phyloP scores from a whole-genome alignment of 164 flowering plant genomes.

The Stephania japonica region DNA sequence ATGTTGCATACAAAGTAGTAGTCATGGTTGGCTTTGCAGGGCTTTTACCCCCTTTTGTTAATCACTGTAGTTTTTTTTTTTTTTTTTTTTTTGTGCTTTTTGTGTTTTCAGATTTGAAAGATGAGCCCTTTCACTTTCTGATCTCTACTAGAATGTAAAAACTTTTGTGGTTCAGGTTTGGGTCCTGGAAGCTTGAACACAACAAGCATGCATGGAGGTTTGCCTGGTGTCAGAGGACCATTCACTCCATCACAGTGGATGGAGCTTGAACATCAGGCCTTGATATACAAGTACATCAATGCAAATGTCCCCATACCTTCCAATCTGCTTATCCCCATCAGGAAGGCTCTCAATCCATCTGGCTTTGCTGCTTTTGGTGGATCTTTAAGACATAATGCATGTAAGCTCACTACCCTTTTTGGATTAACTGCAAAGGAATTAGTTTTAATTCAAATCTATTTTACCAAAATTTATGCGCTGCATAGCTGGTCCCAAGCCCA shows the following conservation, averaged over 20 bases:
- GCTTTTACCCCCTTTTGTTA: not conserved
- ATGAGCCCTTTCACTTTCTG: not conserved
- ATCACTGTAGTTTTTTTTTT: not conserved
- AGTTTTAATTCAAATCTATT: not conserved
- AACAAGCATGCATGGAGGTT: constrained; percentile 39
- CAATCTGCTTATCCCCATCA: constrained; percentile 62
- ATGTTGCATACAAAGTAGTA: not conserved
- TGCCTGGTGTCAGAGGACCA: constrained; percentile 61
- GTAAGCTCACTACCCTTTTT: constrained; percentile 29
- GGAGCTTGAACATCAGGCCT: constrained; percentile 86
- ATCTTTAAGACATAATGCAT: constrained; percentile 48
- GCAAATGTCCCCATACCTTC: constrained; percentile 73
- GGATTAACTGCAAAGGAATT: not conserved
- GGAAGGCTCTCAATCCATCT: constrained; percentile 55
- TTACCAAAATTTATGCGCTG: not conserved
- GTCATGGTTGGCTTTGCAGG: not conserved
- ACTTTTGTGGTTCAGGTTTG: constrained; percentile 29
- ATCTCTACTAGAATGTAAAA: not conserved
- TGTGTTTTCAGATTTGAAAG: not conserved
- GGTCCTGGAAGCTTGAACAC: constrained; percentile 41
- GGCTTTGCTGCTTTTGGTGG: constrained; percentile 42
- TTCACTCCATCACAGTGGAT: constrained; percentile 88
- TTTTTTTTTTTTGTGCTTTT: not conserved
- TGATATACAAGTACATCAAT: constrained; percentile 80
- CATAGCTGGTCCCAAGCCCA: too few relatives aligned